Percentiles rank a stretch among this genome's conserved stretches.
Conservation (phyloP, 345 rosid genomes). For the Sapria himalayana region DNA sequence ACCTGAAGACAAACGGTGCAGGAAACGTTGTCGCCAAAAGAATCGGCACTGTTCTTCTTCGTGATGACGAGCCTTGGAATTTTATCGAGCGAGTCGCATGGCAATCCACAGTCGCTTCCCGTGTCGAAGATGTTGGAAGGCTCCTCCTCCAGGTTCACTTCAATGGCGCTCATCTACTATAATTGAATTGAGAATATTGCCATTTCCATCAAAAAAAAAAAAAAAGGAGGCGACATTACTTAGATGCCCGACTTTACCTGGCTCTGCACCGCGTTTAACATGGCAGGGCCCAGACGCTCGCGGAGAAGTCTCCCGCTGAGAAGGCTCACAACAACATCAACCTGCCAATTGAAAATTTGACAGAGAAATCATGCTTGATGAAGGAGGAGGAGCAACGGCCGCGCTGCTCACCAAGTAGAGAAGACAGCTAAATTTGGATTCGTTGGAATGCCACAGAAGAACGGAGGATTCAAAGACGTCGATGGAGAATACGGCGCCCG, state of each 20-base stretch:
- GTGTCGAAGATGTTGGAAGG: slow-evolving; percentile 73
- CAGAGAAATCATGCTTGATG: slow-evolving; percentile 7
- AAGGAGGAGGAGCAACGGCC: too few relatives aligned
- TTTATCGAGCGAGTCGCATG: slow-evolving; percentile 59
- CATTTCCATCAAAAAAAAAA: neutral
- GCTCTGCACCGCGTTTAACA: slow-evolving; percentile 98
- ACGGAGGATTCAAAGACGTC: slow-evolving; percentile 97
- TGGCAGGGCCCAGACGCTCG: slow-evolving; percentile 93
- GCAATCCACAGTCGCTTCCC: slow-evolving; percentile 48
- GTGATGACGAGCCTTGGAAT: slow-evolving; percentile 72
- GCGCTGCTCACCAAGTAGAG: slow-evolving; percentile 67
- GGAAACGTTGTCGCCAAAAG: slow-evolving; percentile 54
- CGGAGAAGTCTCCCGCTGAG: slow-evolving; percentile 96
- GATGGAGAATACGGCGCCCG: slow-evolving; percentile 97
- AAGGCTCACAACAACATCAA: slow-evolving; percentile 95
- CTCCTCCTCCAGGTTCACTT: slow-evolving; percentile 62
- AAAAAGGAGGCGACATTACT: neutral
- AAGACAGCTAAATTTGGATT: slow-evolving; percentile 71
- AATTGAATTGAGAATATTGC: slow-evolving; percentile 1
- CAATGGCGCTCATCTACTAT: slow-evolving; percentile 88
- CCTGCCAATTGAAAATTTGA: slow-evolving; percentile 31
- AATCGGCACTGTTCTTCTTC: slow-evolving; percentile 34
- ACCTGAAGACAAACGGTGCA: slow-evolving; percentile 99
- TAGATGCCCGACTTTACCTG: slow-evolving; percentile 49
- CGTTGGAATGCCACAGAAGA: slow-evolving; percentile 87